Percentiles rank a stretch among this genome's conserved stretches.
Evolutionary conservation across 805 yeast genomes (phyloP).

Genomic region (Maudiozyma serrabonitensis): DNA sequence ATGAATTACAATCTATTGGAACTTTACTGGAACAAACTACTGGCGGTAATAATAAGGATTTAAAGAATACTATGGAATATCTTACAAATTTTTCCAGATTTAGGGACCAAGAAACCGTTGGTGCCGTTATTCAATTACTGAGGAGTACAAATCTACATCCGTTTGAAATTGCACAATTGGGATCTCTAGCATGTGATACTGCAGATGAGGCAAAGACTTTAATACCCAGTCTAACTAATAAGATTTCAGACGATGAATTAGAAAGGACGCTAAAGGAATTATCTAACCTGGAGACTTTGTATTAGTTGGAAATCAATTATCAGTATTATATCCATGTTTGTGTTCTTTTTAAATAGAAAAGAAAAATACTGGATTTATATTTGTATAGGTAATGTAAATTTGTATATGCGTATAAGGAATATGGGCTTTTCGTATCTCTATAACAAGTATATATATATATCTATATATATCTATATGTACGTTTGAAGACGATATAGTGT

Average conservation of each 20-base stretch:
- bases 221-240: conserved; percentile 75
- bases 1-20: conserved; percentile 29
- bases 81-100: conserved; percentile 80
- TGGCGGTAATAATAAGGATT: conserved; percentile 74
- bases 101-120: conserved; percentile 83
- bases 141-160: conserved; percentile 77
- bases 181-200: conserved; percentile 88
- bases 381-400: background rate
- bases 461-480: background rate
- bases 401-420: background rate
- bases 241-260: conserved; percentile 77
- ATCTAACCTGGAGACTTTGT: conserved; percentile 49
- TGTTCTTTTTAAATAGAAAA: background rate
- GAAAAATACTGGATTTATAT: background rate
- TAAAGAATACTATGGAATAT: conserved; percentile 86
- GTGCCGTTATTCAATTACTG: conserved; percentile 83
- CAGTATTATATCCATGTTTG: conserved; percentile 9
- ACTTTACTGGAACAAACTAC: conserved; percentile 28
- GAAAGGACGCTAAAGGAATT: conserved; percentile 83
- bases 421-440: background rate
- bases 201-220: conserved; percentile 94
- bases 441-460: background rate
- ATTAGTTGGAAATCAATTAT: conserved; percentile 8
- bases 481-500: background rate
- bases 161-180: conserved; percentile 83